Evolutionary conservation across 345 rosid species (phyloP).

Genomic region (Populus ilicifolia): DNA sequence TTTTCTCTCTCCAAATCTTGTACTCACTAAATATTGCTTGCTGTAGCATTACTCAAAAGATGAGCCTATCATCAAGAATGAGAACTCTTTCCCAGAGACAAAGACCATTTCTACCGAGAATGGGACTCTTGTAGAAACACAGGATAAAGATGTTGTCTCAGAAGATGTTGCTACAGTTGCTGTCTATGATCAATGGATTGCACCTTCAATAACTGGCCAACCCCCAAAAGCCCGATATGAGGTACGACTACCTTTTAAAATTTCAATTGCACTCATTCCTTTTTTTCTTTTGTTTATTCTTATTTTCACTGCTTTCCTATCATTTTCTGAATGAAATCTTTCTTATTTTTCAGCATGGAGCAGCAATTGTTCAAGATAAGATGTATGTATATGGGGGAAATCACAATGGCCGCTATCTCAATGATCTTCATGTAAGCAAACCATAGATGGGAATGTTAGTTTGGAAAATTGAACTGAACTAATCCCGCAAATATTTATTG

Average conservation of each 20-base stretch:
- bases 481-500: background rate
- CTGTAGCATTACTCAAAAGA: conserved; percentile 54
- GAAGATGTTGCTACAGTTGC: conserved; percentile 72
- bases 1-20: background rate
- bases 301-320: conserved; percentile 5
- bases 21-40: conserved; percentile 12
- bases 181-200: conserved; percentile 89
- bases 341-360: conserved; percentile 72
- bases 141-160: conserved; percentile 89
- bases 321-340: conserved; percentile 17
- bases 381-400: conserved; percentile 96
- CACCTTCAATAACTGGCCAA: conserved; percentile 75
- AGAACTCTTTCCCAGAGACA: conserved; percentile 52
- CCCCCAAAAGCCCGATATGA: conserved; percentile 89
- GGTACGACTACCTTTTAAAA: conserved; percentile 41
- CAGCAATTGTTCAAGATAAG: conserved; percentile 81
- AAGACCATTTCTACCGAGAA: conserved; percentile 67
- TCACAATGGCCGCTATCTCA: conserved; percentile 96
- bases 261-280: background rate
- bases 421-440: conserved; percentile 82
- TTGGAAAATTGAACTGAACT: background rate
- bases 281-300: conserved; percentile 17
- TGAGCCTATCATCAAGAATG: conserved; percentile 59
- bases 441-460: background rate
- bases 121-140: conserved; percentile 58